Evolutionary conservation across 2,329 filamentous ascomycete species (phyloP).

Genomic region (Sporothrix humicola): DNA sequence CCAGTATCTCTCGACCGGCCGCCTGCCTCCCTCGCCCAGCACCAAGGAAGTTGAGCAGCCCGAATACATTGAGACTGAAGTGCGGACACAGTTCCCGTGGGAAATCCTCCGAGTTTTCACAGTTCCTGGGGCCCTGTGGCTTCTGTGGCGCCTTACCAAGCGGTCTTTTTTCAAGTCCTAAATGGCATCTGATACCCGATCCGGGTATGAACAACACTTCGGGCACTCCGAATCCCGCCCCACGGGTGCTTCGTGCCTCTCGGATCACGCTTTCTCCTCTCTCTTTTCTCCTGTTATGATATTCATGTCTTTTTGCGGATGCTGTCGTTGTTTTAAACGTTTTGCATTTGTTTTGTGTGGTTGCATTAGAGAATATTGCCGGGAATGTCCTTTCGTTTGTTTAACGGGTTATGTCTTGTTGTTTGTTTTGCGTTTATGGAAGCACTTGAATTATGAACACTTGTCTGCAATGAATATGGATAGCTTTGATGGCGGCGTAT

Average conservation of each 20-base stretch:
- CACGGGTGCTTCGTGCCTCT: neutral
- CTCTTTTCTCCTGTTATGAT: neutral
- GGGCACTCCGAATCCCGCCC: no score
- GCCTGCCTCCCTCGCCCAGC: conserved; percentile 74
- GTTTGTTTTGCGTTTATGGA: neutral
- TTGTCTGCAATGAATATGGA: neutral
- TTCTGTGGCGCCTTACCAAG: conserved; percentile 30
- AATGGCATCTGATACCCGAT: neutral
- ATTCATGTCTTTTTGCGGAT: neutral
- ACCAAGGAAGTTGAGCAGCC: conserved; percentile 42
- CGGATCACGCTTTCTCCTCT: neutral
- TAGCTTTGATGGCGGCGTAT: conserved; percentile 4
- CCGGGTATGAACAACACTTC: neutral
- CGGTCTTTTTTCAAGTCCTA: conserved; percentile 10
- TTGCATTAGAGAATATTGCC: conserved; percentile 4
- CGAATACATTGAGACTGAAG: conserved; percentile 63
- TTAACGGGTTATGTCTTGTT: neutral
- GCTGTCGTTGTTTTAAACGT: neutral
- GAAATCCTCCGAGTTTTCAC: conserved; percentile 63
- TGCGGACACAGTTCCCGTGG: conserved; percentile 59
- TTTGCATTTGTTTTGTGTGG: neutral
- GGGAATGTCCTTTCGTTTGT: neutral
- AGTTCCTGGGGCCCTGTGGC: conserved; percentile 46
- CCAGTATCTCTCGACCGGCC: conserved; percentile 75
- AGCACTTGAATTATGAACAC: conserved; percentile 2